phyloP scores from a whole-genome alignment of 306 rosid species.

The Cicer bijugum region DNA sequence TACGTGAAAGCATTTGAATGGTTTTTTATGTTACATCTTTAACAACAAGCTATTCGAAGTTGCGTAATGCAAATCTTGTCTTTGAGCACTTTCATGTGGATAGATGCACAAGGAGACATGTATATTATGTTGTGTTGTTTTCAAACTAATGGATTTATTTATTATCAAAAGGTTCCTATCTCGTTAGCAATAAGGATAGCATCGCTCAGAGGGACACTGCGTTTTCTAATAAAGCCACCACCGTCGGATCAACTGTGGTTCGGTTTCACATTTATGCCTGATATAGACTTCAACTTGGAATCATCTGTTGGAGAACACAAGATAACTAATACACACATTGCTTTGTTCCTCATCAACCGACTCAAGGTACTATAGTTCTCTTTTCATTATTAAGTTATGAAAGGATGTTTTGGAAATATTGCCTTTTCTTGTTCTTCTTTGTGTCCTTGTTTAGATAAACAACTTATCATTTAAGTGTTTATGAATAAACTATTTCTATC shows the following conservation, averaged over 20 bases:
- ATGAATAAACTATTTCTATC: not conserved
- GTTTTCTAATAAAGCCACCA: constrained; percentile 90
- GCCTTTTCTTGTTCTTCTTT: not conserved
- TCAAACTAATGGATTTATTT: constrained; percentile 48
- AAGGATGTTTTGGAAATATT: not conserved
- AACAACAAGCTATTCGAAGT: constrained; percentile 8
- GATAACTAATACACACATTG: constrained; percentile 72
- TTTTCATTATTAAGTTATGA: constrained; percentile 39
- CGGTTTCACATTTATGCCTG: constrained; percentile 92
- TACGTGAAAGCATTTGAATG: not conserved
- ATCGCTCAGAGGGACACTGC: constrained; percentile 84
- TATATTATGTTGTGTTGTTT: constrained; percentile 13
- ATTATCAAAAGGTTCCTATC: constrained; percentile 74
- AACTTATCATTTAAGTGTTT: not conserved
- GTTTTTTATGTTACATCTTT: not conserved
- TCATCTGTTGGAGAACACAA: constrained; percentile 86
- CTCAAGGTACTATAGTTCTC: constrained; percentile 69
- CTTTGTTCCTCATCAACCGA: constrained; percentile 67
- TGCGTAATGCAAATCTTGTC: constrained; percentile 25
- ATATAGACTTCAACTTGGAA: constrained; percentile 76
- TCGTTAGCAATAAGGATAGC: constrained; percentile 74
- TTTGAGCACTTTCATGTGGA: constrained; percentile 27
- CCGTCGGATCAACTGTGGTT: constrained; percentile 94
- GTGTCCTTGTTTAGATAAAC: not conserved
- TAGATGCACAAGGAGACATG: not conserved